Evolutionary conservation across 2,329 filamentous ascomycete species (phyloP), one percentile per base, ranked within the genome.

Genomic region (Coleophoma eucalyptorum): DNA sequence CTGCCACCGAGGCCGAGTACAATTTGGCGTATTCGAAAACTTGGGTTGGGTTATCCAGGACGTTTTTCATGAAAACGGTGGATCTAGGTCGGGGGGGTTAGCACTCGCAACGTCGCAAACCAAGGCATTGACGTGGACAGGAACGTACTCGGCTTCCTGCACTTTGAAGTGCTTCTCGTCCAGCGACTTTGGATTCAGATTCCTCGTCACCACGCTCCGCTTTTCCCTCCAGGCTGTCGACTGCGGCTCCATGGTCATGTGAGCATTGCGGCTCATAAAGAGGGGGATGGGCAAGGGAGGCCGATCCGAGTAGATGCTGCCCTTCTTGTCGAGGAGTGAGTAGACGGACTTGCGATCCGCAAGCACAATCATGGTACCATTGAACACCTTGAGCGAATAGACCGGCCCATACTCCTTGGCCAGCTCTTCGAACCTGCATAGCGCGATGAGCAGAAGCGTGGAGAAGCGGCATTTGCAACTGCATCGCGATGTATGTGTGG

Each of bases 351-450:
- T 44, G n/a, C 37, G 16, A 19, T 41, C 33, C 13, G 46, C 19
- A 16, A 48, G 18, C 15, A 48, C 46, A 26, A 43, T 43, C 35
- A 48, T 48, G n/a, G 46, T 48, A 21, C 37, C 37, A 16, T 11
- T 12, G 34, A 37, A 37, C 3, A 37, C 34, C 31, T 45, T 50
- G 18, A 50, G 32, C 12, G 41, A 46, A 35, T 63, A 74, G 13
- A 76, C 60, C 0, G 63, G 63, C 13, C 72, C 72, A 51, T 75
- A 75, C 19, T 62, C 43, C n/a, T 65, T 61, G 0, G 72, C 67
- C 70, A 70, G 73, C 62, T 74, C 58, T 11, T 66, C 68, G 54
- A 37, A 37, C 34, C 34, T 37, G 4, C n/a, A n/a, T n/a, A n/a
- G n/a, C n/a, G n/a, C n/a, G n/a, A n/a, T n/a, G n/a, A n/a, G n/a